A percentile compares a stretch with the other conserved stretches of the same genome.
Conservation (phyloP, 2,329 filamentous ascomycete genomes). For the Teratosphaeria epicoccoides region DNA sequence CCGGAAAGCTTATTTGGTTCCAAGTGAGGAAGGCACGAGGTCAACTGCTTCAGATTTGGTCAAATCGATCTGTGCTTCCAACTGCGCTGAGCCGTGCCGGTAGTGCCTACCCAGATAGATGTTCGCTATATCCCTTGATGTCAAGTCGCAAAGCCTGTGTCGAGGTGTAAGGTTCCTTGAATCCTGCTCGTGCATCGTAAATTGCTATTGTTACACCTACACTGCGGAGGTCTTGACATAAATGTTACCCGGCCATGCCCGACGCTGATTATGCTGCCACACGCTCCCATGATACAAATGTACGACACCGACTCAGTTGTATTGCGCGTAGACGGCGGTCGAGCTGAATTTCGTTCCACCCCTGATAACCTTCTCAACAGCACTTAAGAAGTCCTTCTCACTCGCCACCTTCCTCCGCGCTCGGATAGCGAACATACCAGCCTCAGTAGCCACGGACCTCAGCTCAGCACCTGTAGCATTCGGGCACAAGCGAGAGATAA, state of each 20-base stretch:
- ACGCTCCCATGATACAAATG: background rate
- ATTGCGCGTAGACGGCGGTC: constrained; percentile 96
- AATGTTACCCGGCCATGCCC: background rate
- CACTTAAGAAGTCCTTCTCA: constrained; percentile 96
- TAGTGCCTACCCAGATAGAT: too few species aligned
- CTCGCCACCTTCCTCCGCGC: constrained; percentile 92
- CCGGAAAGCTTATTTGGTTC: background rate
- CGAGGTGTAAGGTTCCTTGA: background rate
- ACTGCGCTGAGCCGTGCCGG: too few species aligned
- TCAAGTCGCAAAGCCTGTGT: background rate
- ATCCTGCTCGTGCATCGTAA: background rate
- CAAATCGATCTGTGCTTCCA: too few species aligned
- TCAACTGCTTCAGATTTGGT: background rate
- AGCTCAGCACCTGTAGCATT: constrained; percentile 95
- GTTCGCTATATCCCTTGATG: background rate
- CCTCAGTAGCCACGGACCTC: constrained; percentile 92
- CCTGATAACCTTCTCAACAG: constrained; percentile 99
- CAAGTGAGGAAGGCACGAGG: background rate
- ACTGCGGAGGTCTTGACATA: background rate
- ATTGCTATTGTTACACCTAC: background rate
- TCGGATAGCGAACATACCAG: constrained; percentile 96
- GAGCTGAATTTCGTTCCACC: constrained; percentile 99
- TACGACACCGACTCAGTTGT: constrained; percentile 60
- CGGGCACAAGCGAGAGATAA: constrained; percentile 92
- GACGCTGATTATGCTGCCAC: background rate